Evolutionary conservation across 2,329 filamentous ascomycete species (phyloP), one percentile per base, ranked within the genome.

Genomic region (Dactylellina haptotyla): DNA sequence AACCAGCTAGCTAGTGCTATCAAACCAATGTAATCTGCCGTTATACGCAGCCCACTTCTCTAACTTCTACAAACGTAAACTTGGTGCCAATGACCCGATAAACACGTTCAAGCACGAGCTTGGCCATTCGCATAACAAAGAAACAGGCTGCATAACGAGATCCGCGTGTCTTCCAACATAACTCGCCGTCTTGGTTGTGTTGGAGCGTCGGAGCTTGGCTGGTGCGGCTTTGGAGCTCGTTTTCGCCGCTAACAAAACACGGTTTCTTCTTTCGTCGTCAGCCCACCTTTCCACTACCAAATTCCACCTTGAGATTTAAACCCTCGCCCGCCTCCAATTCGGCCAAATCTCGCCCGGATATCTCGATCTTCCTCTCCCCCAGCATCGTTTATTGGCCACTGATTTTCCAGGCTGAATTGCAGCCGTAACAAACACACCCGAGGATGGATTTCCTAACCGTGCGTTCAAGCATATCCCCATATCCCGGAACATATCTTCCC

Each of bases 361-460:
- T 20, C 39, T 30, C 14, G 10, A 37, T 25, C 14, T 25, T 14
- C 26, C 30, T 5, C 18, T 18, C n/a, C 20, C n/a, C n/a, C n/a
- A 41, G 37, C 12, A 41, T 41, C 37, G 37, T 41, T 16, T 12
- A 20, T 10, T 10, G 41, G 41, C 16, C 4, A 45, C 41, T 3
- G 4, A 57, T 6, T 5, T 16, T 57, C n/a, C 53, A 57, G 53
- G 53, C 53, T 57, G 53, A 57, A 57, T 32, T 26, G 3, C 37
- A 57, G 53, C 51, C 23, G 8, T n/a, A 34, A 25, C 41, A 37
- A 20, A 43, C 16, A 59, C 37, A 14, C 6, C 41, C 14, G 41
- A 20, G 26, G 53, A 72, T 72, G 67, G 67, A 72, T 10, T 53
- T 72, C 59, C 56, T 72, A 64, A 32, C 67, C 45, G 67, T 72